phyloP scores from a whole-genome alignment of 768 basidiomycete genomes.

The Clitopilus passeckerianus region DNA sequence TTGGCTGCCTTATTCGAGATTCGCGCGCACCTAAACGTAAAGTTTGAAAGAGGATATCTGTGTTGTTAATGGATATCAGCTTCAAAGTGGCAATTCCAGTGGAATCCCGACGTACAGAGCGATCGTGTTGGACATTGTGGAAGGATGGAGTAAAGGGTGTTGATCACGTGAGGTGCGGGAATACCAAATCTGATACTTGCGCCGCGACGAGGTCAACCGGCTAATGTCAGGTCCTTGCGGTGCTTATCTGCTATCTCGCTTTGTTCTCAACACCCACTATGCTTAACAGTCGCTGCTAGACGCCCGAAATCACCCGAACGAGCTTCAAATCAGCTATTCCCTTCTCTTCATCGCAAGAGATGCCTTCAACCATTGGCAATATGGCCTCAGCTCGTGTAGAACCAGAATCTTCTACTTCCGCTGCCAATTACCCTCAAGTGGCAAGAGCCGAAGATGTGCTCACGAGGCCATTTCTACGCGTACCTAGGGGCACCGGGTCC shows the following conservation, averaged over 20 bases:
- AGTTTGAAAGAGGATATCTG: slow-evolving; percentile 86
- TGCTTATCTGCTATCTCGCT: neutral
- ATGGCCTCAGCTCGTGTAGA: neutral
- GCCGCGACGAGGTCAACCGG: neutral
- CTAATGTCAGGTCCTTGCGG: neutral
- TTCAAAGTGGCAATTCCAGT: neutral
- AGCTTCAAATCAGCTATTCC: neutral
- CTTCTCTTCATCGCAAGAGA: neutral
- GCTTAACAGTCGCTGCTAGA: neutral
- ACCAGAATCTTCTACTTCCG: neutral
- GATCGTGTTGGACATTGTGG: slow-evolving; percentile 47
- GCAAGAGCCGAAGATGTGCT: neutral
- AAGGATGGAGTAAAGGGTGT: slow-evolving; percentile 1
- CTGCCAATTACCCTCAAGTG: neutral
- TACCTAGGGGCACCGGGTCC: neutral
- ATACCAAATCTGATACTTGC: neutral
- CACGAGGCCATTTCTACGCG: neutral
- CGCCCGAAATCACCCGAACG: neutral
- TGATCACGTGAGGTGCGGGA: slow-evolving; percentile 9
- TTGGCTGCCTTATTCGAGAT: neutral
- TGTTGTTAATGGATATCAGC: slow-evolving; percentile 2
- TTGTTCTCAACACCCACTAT: neutral
- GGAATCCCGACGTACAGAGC: slow-evolving; percentile 31
- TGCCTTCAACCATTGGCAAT: neutral
- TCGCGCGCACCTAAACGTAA: slow-evolving; percentile 72